Base-by-base conservation (phyloP, 208 protist genomes). In the Crithidia bombi region DNA sequence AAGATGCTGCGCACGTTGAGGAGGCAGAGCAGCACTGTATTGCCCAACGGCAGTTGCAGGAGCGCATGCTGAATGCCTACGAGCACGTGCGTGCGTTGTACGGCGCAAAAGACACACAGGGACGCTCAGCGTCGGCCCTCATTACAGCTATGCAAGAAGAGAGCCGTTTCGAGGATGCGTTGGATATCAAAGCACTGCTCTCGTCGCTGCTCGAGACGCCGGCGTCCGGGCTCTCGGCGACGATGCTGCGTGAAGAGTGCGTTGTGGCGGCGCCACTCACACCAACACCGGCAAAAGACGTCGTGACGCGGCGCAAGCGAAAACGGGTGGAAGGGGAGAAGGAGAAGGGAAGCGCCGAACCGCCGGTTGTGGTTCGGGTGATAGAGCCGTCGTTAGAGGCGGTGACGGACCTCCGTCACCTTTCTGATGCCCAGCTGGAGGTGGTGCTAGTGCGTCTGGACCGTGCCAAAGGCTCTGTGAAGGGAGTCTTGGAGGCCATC, bases 31-130 rank as follows among this genome's bases (percentile, higher is more conserved):
- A 83, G 32, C 71, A 72, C 4, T 58, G 69, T n/a, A 86, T 93
- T 28, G 79, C 73, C 12, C 74, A 67, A 56, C 73, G 62, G 41
- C 89, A 92, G 74, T 67, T 81, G 41, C 63, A 66, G n/a, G 91
- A 96, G 65, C 81, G 82, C 3, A 35, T 93, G 25, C 55, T 93
- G 19, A 74, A 61, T 28, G 86, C 79, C 25, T 96, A 92, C 64
- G 87, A 91, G 66, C 85, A 91, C 56, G 58, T 95, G 9, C 82
- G 88, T 35, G 73, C 81, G 11, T 49, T 94, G 0, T 86, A 88
- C 35, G 83, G 84, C 15, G 63, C 49, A 23, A 87, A 65, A 21
- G 72, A 78, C 64, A 33, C 69, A 28, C n/a, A 54, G 30, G 19
- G 85, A 63, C 43, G 78, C 23, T 81, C 77, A 36, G 75, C 85